Evolutionary conservation across 176 grass and related monocot genomes (phyloP), one percentile per base, ranked within the genome.

Genomic region (Canna indica): DNA sequence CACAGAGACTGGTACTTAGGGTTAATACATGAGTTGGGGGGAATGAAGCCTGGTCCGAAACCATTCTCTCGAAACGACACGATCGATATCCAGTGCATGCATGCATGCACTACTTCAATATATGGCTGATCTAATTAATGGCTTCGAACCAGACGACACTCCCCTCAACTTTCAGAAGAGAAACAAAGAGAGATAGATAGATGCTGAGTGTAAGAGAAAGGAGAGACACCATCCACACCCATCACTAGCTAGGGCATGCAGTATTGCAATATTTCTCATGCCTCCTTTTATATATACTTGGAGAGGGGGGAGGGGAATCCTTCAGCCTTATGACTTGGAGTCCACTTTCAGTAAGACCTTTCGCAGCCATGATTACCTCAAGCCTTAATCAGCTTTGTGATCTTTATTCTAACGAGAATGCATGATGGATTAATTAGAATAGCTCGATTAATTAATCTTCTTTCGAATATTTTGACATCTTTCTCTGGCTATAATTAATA

Each of bases 41-140:
- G 92, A 96, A 96, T 96, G 92, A 91, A 91, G 92, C 88, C 92
- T 96, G 92, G 92, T 91, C 88, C 92, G 88, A 96, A 84, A 91
- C 78, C 82, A 25, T 81, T 22, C 12, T 2, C 20, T 36, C 5
- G 66, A 42, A n/a, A n/a, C n/a, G n/a, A n/a, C n/a, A n/a, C n/a
- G n/a, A n/a, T n/a, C n/a, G n/a, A n/a, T n/a, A n/a, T n/a, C n/a
- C n/a, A n/a, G n/a, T n/a, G n/a, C n/a, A n/a, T n/a, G n/a, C n/a
- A n/a, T n/a, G n/a, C n/a, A n/a, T n/a, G n/a, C n/a, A n/a, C n/a
- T n/a, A n/a, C n/a, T n/a, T n/a, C n/a, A n/a, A n/a, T n/a, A n/a
- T n/a, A n/a, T n/a, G n/a, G n/a, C n/a, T n/a, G n/a, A n/a, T n/a
- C n/a, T n/a, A n/a, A n/a, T n/a, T n/a, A n/a, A 47, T 3, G 15